Percentiles rank a stretch among this genome's conserved stretches.
Evolutionary conservation across 768 basidiomycete species (phyloP).

Genomic region (Megacollybia marginata): DNA sequence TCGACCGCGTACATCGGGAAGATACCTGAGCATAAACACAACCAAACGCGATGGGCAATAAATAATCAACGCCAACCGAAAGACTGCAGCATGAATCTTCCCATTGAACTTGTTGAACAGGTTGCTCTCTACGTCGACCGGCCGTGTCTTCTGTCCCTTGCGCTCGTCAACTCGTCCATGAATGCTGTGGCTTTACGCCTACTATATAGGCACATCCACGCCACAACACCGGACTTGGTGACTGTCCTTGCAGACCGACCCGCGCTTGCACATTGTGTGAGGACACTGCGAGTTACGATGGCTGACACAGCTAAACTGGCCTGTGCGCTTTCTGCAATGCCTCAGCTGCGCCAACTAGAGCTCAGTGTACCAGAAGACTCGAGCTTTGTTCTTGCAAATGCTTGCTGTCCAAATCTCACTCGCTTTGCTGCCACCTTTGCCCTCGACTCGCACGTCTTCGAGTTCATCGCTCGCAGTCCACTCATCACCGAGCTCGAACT

Average conservation of each 20-base stretch:
- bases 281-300: conserved; percentile 51
- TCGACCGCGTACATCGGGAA: not conserved
- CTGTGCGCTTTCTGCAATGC: conserved; percentile 53
- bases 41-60: not conserved
- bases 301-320: conserved; percentile 31
- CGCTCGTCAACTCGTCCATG: conserved; percentile 24
- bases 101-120: too few species aligned
- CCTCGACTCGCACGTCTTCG: conserved; percentile 48
- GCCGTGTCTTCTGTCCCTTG: conserved; percentile 21
- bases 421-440: conserved; percentile 56
- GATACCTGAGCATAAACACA: not conserved
- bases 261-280: conserved; percentile 53
- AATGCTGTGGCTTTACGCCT: conserved; percentile 45
- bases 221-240: conserved; percentile 12
- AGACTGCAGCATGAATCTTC: not conserved
- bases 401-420: conserved; percentile 1
- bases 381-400: conserved; percentile 45
- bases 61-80: not conserved
- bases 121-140: too few species aligned
- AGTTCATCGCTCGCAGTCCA: conserved; percentile 37
- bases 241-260: conserved; percentile 49
- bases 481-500: conserved; percentile 21
- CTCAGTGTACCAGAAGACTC: conserved; percentile 44
- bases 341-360: conserved; percentile 48
- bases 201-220: conserved; percentile 51